Percentiles rank a stretch among this genome's conserved stretches.
Conservation (phyloP, 768 basidiomycete genomes). For the Lactarius trivialis region DNA sequence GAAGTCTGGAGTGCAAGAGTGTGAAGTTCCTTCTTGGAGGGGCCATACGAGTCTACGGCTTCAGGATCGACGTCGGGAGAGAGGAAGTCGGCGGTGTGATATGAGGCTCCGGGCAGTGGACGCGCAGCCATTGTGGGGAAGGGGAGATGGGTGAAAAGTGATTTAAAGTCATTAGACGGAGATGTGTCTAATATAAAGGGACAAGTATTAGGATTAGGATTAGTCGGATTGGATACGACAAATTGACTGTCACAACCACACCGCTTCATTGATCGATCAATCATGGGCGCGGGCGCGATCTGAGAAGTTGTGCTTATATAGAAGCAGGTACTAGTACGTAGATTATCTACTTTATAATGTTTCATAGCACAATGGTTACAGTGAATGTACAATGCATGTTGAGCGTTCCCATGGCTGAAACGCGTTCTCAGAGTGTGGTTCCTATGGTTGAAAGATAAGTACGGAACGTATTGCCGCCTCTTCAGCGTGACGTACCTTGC, state of each 20-base stretch:
- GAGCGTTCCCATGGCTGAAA: not conserved
- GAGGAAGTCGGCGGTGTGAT: conserved; percentile 2
- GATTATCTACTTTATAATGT: not conserved
- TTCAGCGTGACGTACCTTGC: not conserved
- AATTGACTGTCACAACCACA: not conserved
- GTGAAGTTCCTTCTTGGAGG: not conserved
- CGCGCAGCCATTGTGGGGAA: not conserved
- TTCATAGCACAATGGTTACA: not conserved
- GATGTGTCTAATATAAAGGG: not conserved
- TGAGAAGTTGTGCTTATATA: not conserved
- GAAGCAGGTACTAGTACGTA: not conserved
- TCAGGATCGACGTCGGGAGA: conserved; percentile 3
- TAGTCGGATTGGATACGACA: not conserved
- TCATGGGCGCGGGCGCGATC: not conserved
- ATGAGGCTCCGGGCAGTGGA: conserved; percentile 14
- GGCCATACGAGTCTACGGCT: not conserved
- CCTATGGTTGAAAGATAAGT: not conserved
- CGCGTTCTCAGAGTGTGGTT: not conserved
- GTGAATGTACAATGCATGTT: not conserved
- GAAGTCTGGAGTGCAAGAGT: not conserved
- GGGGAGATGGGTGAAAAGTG: not conserved
- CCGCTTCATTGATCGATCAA: not conserved
- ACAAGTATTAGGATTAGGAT: not conserved
- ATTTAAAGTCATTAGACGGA: not conserved
- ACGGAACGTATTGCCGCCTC: not conserved